Evolutionary conservation across 2,329 filamentous ascomycete species (phyloP).

Genomic region (Sphaceloma murrayae): DNA sequence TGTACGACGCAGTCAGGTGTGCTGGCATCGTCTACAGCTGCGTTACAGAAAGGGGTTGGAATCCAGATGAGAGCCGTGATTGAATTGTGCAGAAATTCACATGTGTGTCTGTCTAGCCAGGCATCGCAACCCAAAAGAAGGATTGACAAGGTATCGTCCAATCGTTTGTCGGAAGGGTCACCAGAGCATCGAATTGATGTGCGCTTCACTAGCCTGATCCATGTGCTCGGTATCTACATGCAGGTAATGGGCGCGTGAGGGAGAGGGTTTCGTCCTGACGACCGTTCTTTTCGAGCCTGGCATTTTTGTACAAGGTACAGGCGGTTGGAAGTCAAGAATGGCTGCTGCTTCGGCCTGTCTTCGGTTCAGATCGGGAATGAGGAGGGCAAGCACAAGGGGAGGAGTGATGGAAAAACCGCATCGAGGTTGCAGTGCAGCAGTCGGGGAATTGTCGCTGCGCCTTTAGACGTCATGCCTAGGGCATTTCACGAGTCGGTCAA

Average conservation of each 20-base stretch:
- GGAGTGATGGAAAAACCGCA: neutral
- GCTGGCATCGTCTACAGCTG: constrained; percentile 4
- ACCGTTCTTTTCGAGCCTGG: neutral
- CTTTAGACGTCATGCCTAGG: constrained; percentile 15
- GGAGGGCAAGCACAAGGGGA: neutral
- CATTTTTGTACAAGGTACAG: constrained; percentile 7
- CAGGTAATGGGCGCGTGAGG: constrained; percentile 7
- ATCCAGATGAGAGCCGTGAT: constrained; percentile 7
- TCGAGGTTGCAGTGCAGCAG: constrained; percentile 9
- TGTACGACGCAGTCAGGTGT: neutral
- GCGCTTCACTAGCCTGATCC: constrained; percentile 9
- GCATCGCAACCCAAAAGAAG: constrained; percentile 11
- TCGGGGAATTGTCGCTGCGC: constrained; percentile 14
- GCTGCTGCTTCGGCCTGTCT: constrained; percentile 12
- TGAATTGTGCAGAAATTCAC: constrained; percentile 14
- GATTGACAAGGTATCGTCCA: constrained; percentile 13
- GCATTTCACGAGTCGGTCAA: constrained; percentile 5
- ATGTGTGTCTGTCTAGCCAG: constrained; percentile 11
- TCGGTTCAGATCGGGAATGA: constrained; percentile 14
- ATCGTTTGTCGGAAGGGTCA: constrained; percentile 11
- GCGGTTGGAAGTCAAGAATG: constrained; percentile 4
- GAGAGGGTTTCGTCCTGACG: neutral
- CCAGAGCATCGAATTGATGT: constrained; percentile 5
- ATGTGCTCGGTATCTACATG: constrained; percentile 13
- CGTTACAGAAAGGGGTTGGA: neutral